Evolutionary conservation across 148 eudicot species (phyloP).

Genomic region (Nyssa sinensis): DNA sequence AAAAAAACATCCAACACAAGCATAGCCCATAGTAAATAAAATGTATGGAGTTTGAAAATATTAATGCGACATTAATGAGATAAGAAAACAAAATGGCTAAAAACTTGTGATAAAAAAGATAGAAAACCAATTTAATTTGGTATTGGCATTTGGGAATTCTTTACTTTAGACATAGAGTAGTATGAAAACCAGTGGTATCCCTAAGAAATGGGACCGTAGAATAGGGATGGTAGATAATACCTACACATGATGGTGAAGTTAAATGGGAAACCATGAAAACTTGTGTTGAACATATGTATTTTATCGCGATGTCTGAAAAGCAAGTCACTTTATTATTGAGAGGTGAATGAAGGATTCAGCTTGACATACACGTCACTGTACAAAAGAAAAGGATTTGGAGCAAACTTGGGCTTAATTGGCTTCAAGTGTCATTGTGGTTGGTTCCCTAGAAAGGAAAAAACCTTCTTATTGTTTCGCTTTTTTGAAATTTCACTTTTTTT

Average conservation of each 20-base stretch:
- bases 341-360: background rate
- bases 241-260: slow-evolving; percentile 32
- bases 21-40: slow-evolving; percentile 98
- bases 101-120: background rate
- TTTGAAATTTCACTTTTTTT: too few relatives aligned
- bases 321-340: background rate
- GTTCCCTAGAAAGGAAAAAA: too few relatives aligned
- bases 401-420: too few relatives aligned
- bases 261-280: slow-evolving; percentile 6
- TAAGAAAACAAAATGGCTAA: background rate
- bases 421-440: too few relatives aligned
- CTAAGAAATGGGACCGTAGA: slow-evolving; percentile 55
- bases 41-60: slow-evolving; percentile 51
- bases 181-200: slow-evolving; percentile 95
- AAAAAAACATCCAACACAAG: slow-evolving; percentile 91
- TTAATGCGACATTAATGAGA: background rate
- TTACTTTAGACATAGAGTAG: slow-evolving; percentile 97
- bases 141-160: slow-evolving; percentile 83
- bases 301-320: background rate
- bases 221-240: slow-evolving; percentile 65
- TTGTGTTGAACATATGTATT: background rate
- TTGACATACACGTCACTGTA: background rate
- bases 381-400: background rate
- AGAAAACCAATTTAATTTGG: slow-evolving; percentile 14
- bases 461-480: too few relatives aligned